Evolutionary conservation across 1,139 yeast genomes (phyloP), one percentile per base, ranked within the genome.

Genomic region (Candida glucosophila): DNA sequence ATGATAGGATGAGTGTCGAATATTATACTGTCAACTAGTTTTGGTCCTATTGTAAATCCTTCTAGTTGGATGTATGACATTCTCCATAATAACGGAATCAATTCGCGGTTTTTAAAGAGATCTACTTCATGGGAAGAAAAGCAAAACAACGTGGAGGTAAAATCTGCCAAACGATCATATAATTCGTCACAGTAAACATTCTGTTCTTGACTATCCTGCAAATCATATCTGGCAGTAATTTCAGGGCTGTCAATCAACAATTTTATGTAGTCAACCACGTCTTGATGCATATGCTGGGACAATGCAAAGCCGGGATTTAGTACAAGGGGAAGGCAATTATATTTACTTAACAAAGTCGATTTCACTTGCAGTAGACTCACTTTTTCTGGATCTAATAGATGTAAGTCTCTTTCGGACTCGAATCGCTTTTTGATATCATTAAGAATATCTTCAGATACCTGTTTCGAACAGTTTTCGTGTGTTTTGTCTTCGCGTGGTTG

Each of bases 11-110:
- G 26, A 5, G 36, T 37, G n/a, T 40, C 34, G 25, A 44, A 41
- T 14, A 58, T 45, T 18, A 48, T 35, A 5, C 42, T 42, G 26
- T 56, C 54, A 10, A 59, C 35, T 5, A 39, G 27, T 6, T 41
- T 35, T 2, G 60, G 47, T 2, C 58, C 52, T 8, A 58, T 34
- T n/a, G 44, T 35, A 4, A 28, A 18, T 1, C 33, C 26, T 4
- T 26, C 23, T 9, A 10, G 10, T 9, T 39, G 41, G 5, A 40
- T 33, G 15, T 40, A 40, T 1, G 57, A 36, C 19, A 63, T 33
- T 26, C 55, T 45, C 59, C 66, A 56, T n/a, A 64, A 41, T 14
- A 64, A 41, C 0, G 63, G 60, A 8, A 58, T 40, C 20, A 60
- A 47, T 23, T 50, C 52, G 1, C 53, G 51, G 13, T 44, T 34